Evolutionary conservation across 257 asterid species (phyloP), one percentile per base, ranked within the genome.

Genomic region (Voacanga thouarsii): DNA sequence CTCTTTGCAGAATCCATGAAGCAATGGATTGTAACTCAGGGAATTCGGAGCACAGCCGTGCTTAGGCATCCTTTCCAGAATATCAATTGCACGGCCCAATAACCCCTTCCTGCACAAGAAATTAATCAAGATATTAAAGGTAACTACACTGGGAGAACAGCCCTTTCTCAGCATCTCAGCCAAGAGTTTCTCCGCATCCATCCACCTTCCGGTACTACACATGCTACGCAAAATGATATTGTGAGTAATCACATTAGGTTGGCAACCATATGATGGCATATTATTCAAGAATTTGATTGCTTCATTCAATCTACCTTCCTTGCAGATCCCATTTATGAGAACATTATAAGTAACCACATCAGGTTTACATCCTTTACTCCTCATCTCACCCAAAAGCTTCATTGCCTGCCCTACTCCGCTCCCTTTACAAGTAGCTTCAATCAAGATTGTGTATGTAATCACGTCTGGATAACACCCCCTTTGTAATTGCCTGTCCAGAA

Each of bases 331-430:
- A 70, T 92, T 85, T 26, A 92, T 89, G 41, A 94, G 92, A 51
- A 92, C 97, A 53, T 94, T 94, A 75, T 85, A 94, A n/a, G 98
- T 92, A 56, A 94, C 96, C 1, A 92, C 95, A 76, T 93, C 97
- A 0, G 98, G 96, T 67, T 82, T 85, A 80, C 96, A 90, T 18
- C 98, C 98, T 81, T 82, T 90, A 80, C 57, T 80, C 83, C 87
- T 82, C 98, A 93, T 93, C 83, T 93, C 97, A 86, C 90, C 98
- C 73, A 93, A 80, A 10, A 93, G 89, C 89, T 89, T 87, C 98
- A 91, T 93, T 0, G 96, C 97, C 67, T 85, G 85, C 28, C 74
- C 94, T 15, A 91, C 89, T 7, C 96, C 98, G 77, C 87, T 85
- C 71, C 87, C 92, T 83, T 81, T 90, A 74, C 96, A 89, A 1